These are phyloP conservation scores for Hippophae tibetana DNA, from an alignment of 306 rosid species.

Conservation along the genomic window DNA sequence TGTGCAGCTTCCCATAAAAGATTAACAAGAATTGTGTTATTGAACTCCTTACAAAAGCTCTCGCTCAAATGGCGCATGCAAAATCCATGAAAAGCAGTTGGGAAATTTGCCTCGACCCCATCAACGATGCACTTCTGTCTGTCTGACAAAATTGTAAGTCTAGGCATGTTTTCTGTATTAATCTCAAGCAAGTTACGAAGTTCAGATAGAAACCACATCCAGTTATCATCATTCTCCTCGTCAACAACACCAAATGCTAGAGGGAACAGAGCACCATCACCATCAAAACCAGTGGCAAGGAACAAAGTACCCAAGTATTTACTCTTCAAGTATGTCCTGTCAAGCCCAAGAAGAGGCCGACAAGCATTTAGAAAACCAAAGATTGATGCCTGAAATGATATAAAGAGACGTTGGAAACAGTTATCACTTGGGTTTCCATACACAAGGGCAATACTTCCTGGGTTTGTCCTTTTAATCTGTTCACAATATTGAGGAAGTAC, in stretches of 20 bases:
- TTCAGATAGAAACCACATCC: constrained; percentile 93
- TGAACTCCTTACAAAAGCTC: constrained; percentile 81
- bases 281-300: constrained; percentile 72
- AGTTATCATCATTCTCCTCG: constrained; percentile 74
- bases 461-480: constrained; percentile 70
- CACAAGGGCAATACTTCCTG: constrained; percentile 72
- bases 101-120: constrained; percentile 71
- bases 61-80: constrained; percentile 82
- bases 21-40: constrained; percentile 56
- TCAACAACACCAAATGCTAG: constrained; percentile 82
- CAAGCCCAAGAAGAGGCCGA: constrained; percentile 75
- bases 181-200: constrained; percentile 73
- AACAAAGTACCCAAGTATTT: constrained; percentile 76
- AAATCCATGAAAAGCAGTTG: constrained; percentile 85
- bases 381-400: constrained; percentile 77
- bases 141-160: constrained; percentile 81
- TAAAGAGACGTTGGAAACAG: constrained; percentile 77
- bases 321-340: constrained; percentile 66
- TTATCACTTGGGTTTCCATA: constrained; percentile 53
- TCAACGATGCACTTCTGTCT: constrained; percentile 75
- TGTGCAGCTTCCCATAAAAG: constrained; percentile 83
- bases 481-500: constrained; percentile 83
- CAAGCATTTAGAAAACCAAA: constrained; percentile 81
- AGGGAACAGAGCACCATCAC: constrained; percentile 79
- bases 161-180: constrained; percentile 82